These are phyloP conservation scores for Trichosporon sp. DNA, from an alignment of 1,284 basidiomycete genomes.

Conservation along the genomic window DNA sequence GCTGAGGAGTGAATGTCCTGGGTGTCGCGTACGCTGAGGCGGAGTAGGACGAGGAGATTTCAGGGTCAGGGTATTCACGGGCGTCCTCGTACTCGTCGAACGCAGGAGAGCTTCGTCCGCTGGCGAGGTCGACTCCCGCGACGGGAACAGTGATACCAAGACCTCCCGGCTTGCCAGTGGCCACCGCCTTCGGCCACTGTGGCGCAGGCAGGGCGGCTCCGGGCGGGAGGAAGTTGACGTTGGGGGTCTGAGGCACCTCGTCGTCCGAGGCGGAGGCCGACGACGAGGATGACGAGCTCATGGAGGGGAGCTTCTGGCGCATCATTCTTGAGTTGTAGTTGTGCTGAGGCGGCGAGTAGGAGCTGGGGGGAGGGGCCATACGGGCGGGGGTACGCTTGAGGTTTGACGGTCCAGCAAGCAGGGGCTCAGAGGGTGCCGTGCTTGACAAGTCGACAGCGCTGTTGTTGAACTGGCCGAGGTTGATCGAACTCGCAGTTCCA, in stretches of 20 bases:
- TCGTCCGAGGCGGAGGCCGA: neutral
- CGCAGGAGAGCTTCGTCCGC: neutral
- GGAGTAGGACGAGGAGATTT: neutral
- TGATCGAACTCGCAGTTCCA: neutral
- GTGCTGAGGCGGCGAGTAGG: neutral
- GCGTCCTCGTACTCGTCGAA: conserved; percentile 1
- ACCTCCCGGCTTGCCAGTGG: neutral
- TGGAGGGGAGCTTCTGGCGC: neutral
- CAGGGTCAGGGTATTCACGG: neutral
- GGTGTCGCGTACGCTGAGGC: neutral
- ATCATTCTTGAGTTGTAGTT: neutral
- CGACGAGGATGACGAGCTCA: neutral
- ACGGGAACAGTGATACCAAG: neutral
- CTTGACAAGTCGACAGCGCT: neutral
- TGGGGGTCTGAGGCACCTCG: neutral
- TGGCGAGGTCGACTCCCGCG: neutral
- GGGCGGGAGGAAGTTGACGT: neutral
- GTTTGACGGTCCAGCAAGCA: neutral
- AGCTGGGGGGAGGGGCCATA: neutral
- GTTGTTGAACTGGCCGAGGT: neutral
- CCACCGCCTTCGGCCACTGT: neutral
- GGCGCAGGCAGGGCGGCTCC: neutral
- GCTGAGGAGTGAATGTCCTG: neutral
- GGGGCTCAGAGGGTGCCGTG: neutral
- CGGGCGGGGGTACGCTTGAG: neutral